Conservation (phyloP, 495 filamentous ascomycete species). For the Copromyces sp. region DNA sequence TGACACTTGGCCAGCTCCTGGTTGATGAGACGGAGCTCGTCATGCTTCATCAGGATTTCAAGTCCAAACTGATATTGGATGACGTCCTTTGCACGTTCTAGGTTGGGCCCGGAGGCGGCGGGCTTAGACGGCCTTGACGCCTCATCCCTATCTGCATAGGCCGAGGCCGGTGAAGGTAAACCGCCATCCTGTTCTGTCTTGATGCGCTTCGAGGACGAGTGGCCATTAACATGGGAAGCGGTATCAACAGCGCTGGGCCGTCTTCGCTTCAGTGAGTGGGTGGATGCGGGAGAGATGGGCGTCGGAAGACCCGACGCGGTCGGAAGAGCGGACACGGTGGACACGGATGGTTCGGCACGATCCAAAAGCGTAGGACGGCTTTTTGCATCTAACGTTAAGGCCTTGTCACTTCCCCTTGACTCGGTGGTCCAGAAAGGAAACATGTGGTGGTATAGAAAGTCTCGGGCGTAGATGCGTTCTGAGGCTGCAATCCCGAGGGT, state of each 20-base stretch:
- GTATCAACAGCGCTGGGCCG: conserved; percentile 26
- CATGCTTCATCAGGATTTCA: conserved; percentile 88
- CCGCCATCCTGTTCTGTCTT: conserved; percentile 27
- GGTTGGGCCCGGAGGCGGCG: conserved; percentile 8
- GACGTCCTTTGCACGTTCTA: conserved; percentile 50
- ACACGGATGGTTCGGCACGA: conserved; percentile 1
- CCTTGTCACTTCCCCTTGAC: conserved; percentile 37
- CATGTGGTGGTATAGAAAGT: conserved; percentile 26
- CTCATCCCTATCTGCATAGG: conserved; percentile 14
- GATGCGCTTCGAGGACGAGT: conserved; percentile 22
- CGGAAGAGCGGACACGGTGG: conserved; percentile 4
- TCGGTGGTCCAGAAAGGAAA: conserved; percentile 43
- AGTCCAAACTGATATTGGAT: conserved; percentile 81
- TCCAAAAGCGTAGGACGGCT: conserved; percentile 8
- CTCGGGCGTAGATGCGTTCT: background rate
- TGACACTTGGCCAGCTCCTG: conserved; percentile 96
- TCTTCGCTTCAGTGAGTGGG: conserved; percentile 22
- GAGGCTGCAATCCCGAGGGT: background rate
- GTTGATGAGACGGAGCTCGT: conserved; percentile 87
- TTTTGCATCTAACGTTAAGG: conserved; percentile 10
- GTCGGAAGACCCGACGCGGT: conserved; percentile 5
- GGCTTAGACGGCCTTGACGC: conserved; percentile 9
- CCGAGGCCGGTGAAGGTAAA: conserved; percentile 22
- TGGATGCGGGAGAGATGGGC: conserved; percentile 9
- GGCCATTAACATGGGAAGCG: background rate